phyloP scores from a whole-genome alignment of 2,329 filamentous ascomycete species.

The Trichoderma hamatum region DNA sequence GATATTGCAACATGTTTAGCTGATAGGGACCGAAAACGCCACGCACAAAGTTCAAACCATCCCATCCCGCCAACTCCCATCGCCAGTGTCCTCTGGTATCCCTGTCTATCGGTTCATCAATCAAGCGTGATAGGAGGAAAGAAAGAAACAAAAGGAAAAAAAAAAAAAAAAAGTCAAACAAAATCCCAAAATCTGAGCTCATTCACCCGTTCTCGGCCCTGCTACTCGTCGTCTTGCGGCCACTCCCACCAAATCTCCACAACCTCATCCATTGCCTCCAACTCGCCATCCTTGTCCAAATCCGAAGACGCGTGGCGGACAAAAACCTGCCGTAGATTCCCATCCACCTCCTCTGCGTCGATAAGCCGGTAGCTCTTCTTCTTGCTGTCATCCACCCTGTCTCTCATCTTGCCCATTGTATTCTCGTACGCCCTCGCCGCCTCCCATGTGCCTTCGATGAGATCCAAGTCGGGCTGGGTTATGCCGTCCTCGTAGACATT shows the following conservation, averaged over 20 bases:
- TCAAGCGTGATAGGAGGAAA: neutral
- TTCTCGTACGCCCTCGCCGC: slow-evolving; percentile 54
- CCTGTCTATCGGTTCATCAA: slow-evolving; percentile 7
- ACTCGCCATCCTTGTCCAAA: slow-evolving; percentile 42
- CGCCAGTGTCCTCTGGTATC: neutral
- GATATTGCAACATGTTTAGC: neutral
- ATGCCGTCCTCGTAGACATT: slow-evolving; percentile 50
- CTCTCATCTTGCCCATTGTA: slow-evolving; percentile 56
- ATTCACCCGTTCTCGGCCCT: neutral
- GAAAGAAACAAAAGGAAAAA: neutral
- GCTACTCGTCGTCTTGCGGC: slow-evolving; percentile 2
- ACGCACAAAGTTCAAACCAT: neutral
- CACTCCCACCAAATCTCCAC: slow-evolving; percentile 53
- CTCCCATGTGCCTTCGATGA: slow-evolving; percentile 59
- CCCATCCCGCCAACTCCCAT: neutral
- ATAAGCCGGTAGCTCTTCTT: slow-evolving; percentile 58
- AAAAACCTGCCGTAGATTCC: slow-evolving; percentile 58
- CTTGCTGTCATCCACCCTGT: slow-evolving; percentile 39
- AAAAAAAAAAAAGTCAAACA: neutral
- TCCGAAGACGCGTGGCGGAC: slow-evolving; percentile 40
- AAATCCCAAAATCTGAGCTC: neutral
- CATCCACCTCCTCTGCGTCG: slow-evolving; percentile 48
- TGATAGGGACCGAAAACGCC: neutral
- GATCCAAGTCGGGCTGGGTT: slow-evolving; percentile 46
- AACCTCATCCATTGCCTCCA: slow-evolving; percentile 47